phyloP scores from a whole-genome alignment of 495 filamentous ascomycete species.

The Lepraria neglecta region DNA sequence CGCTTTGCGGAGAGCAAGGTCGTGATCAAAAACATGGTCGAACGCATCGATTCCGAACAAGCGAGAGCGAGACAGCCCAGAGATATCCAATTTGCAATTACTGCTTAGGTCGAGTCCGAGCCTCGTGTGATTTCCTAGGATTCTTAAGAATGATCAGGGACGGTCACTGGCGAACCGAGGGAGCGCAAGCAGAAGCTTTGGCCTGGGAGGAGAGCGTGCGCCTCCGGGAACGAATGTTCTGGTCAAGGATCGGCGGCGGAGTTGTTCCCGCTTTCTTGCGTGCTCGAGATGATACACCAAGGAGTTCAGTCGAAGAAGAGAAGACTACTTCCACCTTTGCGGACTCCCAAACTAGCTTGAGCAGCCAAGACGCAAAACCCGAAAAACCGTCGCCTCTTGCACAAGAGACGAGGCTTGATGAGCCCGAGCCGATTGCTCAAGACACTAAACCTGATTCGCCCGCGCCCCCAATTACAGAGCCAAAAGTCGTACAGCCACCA shows the following conservation, averaged over 20 bases:
- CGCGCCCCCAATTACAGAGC: neutral
- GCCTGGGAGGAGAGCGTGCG: conserved; percentile 93
- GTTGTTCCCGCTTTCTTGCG: conserved; percentile 61
- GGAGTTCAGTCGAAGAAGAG: conserved; percentile 23
- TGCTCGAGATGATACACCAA: conserved; percentile 23
- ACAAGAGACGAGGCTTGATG: conserved; percentile 10
- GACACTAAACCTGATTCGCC: conserved; percentile 3
- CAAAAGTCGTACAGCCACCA: neutral
- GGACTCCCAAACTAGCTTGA: conserved; percentile 8
- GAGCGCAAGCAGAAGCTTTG: conserved; percentile 65
- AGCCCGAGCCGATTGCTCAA: neutral
- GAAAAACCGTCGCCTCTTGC: conserved; percentile 6
- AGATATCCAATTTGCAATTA: conserved; percentile 84
- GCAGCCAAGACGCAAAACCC: conserved; percentile 10
- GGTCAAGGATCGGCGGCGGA: conserved; percentile 83
- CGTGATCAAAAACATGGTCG: conserved; percentile 62
- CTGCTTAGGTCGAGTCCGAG: conserved; percentile 75
- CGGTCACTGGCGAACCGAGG: conserved; percentile 74
- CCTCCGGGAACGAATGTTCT: conserved; percentile 91
- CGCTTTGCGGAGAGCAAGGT: conserved; percentile 80
- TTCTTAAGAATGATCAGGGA: conserved; percentile 86
- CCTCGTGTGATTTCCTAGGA: conserved; percentile 84
- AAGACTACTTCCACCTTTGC: conserved; percentile 9
- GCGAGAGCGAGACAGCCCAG: conserved; percentile 75
- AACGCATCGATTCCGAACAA: conserved; percentile 83